Evolutionary conservation across 2,329 filamentous ascomycete species (phyloP).

Genomic region (Teratosphaeria gauchensis): DNA sequence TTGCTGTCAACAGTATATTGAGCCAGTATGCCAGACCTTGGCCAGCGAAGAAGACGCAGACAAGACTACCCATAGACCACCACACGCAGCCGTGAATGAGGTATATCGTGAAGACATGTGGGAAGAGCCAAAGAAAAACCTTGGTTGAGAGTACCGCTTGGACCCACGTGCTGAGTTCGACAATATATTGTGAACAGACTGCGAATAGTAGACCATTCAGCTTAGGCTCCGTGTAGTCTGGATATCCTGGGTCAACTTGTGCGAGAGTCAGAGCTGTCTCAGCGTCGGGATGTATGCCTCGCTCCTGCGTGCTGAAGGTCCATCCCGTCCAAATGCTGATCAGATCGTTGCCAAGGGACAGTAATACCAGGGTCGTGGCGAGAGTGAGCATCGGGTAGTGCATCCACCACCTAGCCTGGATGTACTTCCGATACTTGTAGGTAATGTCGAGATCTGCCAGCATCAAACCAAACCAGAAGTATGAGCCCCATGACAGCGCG

Average conservation of each 20-base stretch:
- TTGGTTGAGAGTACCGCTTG: conserved; percentile 34
- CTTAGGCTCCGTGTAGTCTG: conserved; percentile 35
- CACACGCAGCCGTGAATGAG: conserved; percentile 39
- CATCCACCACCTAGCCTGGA: conserved; percentile 25
- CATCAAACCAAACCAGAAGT: conserved; percentile 36
- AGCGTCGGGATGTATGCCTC: conserved; percentile 35
- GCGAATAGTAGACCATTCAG: conserved; percentile 36
- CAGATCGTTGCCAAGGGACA: conserved; percentile 31
- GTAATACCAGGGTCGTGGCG: conserved; percentile 26
- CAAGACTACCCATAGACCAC: conserved; percentile 33
- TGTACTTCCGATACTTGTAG: conserved; percentile 34
- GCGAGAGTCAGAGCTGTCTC: conserved; percentile 28
- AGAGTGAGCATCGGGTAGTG: conserved; percentile 29
- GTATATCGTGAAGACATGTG: conserved; percentile 43
- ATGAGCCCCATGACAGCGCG: conserved; percentile 37
- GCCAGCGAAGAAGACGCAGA: conserved; percentile 27
- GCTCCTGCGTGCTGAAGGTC: conserved; percentile 25
- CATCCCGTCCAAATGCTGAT: conserved; percentile 28
- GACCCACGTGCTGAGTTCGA: conserved; percentile 27
- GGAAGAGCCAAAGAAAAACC: conserved; percentile 35
- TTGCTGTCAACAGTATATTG: conserved; percentile 28
- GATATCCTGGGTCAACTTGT: conserved; percentile 30
- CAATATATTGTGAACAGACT: conserved; percentile 23
- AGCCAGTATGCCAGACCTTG: conserved; percentile 26
- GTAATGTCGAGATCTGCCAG: conserved; percentile 39